phyloP scores from a whole-genome alignment of 768 basidiomycete species.

The Calocybe cyanea region DNA sequence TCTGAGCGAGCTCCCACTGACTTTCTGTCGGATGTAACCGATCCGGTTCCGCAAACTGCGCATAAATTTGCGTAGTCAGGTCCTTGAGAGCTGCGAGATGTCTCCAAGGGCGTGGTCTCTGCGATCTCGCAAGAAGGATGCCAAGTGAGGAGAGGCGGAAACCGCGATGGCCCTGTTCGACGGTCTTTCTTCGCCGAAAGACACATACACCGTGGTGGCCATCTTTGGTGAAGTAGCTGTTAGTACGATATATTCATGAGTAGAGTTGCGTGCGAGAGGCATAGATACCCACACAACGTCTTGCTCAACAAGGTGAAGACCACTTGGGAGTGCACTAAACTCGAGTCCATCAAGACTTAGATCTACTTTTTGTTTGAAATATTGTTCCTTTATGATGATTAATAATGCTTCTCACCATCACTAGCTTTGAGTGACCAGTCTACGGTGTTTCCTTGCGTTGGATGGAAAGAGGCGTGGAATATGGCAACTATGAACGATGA shows the following conservation, averaged over 20 bases:
- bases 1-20: constrained; percentile 60
- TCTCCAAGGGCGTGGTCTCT: constrained; percentile 69
- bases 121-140: constrained; percentile 62
- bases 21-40: constrained; percentile 45
- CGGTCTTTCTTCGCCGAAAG: constrained; percentile 65
- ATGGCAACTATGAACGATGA: constrained; percentile 55
- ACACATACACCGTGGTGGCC: constrained; percentile 68
- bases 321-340: constrained; percentile 79
- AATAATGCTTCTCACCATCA: constrained; percentile 44
- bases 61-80: constrained; percentile 25
- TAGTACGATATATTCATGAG: background rate
- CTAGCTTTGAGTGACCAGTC: constrained; percentile 76
- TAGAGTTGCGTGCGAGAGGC: background rate
- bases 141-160: constrained; percentile 78
- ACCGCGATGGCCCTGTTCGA: constrained; percentile 72
- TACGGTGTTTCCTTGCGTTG: constrained; percentile 73
- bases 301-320: constrained; percentile 72
- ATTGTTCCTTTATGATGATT: background rate
- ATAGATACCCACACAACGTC: constrained; percentile 65
- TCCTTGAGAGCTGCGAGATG: constrained; percentile 64
- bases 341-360: constrained; percentile 68
- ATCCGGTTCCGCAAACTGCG: constrained; percentile 19
- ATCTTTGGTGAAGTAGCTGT: constrained; percentile 71
- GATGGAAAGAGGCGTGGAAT: constrained; percentile 83
- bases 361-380: constrained; percentile 37